Evolutionary conservation across 805 yeast genomes (phyloP), one percentile per base, ranked within the genome.

Genomic region (Wickerhamomyces subpelliculosus): DNA sequence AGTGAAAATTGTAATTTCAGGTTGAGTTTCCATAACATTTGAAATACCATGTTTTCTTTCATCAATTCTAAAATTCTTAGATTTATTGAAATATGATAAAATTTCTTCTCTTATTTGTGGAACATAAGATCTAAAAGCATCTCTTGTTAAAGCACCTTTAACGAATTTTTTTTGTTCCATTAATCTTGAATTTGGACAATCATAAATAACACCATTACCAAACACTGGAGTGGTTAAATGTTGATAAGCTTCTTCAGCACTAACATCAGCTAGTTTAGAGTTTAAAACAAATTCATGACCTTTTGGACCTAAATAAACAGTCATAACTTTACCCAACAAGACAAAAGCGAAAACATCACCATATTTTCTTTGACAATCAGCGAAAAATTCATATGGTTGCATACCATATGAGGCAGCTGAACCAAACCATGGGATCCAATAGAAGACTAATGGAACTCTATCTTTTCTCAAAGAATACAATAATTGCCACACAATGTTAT

Each of bases 101-200:
- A 85, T 73, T 62, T 93, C 98, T 46, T 80, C 81, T 52, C 75
- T 75, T 54, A 93, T 88, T 59, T 80, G 67, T 41, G 98, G 98
- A 36, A 93, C 97, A 55, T 93, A 90, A 14, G 67, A 63, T 49
- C 75, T 73, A 69, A 93, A 93, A 1, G 94, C 77, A 32, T 85
- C 96, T 47, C 75, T 77, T 21, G 96, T 84, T 51, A 93, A 72
- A 18, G 96, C 94, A 38, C 76, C 75, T 65, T 93, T 93, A 45
- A 89, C 95, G 55, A 93, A 93, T 68, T 88, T 93, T 77, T 93
- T 93, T 65, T 93, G 98, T 61, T 93, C 98, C 98, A 93, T 93
- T 55, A 93, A 75, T 49, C 88, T 78, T 54, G 78, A 66, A 67
- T 93, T 93, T 46, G 98, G 87, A 65, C 97, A 90, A 66, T 93